phyloP scores from a whole-genome alignment of 1,139 yeast genomes.

The Arxiozyma heterogenica region DNA sequence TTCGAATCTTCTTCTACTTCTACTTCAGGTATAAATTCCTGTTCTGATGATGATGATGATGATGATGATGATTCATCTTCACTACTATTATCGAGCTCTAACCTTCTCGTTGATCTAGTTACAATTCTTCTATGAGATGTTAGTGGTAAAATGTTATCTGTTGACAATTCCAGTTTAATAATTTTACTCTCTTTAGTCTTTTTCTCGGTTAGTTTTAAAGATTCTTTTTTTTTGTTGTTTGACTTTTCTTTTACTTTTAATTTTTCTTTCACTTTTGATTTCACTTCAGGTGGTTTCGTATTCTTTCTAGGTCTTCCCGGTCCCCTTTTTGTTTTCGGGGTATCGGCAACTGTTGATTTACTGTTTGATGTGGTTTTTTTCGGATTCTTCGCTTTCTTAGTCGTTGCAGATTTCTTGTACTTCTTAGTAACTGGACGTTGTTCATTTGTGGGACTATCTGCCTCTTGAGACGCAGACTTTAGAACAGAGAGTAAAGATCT shows the following conservation, averaged over 20 bases:
- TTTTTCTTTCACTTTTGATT: background rate
- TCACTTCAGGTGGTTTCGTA: background rate
- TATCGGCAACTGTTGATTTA: background rate
- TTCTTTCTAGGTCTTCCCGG: conserved; percentile 13
- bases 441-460: background rate
- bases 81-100: background rate
- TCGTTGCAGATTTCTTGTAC: background rate
- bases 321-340: background rate
- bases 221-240: background rate
- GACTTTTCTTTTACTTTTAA: background rate
- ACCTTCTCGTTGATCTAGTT: background rate
- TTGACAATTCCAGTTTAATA: conserved; percentile 2
- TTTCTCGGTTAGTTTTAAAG: background rate
- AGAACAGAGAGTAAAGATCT: background rate
- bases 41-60: background rate
- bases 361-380: background rate
- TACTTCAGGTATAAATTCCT: background rate
- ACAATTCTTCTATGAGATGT: conserved; percentile 5
- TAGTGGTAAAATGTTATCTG: conserved; percentile 8
- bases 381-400: background rate
- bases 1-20: background rate
- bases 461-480: background rate
- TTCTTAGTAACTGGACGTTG: background rate
- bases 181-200: background rate
- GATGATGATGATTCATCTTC: background rate